Evolutionary conservation across 2,329 filamentous ascomycete species (phyloP).

Genomic region (Fusarium illudens): DNA sequence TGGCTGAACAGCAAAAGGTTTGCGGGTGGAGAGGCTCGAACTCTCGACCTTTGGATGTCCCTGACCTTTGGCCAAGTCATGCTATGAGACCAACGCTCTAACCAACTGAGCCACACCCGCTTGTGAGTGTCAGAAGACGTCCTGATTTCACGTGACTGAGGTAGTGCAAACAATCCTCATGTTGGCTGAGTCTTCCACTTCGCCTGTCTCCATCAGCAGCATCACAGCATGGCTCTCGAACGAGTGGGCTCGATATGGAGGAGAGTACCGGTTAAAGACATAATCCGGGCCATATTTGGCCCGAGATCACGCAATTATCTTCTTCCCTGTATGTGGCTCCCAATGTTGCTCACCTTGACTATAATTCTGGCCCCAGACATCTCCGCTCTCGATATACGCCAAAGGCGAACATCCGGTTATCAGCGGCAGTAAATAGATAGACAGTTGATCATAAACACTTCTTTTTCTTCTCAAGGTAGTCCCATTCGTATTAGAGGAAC

Average conservation of each 20-base stretch:
- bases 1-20: not conserved
- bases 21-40: slow-evolving; percentile 34
- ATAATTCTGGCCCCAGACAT: not conserved
- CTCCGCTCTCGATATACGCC: no score
- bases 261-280: not conserved
- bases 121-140: not conserved
- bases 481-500: not conserved
- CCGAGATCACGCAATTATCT: not conserved
- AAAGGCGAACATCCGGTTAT: no score
- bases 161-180: not conserved
- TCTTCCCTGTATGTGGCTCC: accelerated
- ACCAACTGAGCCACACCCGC: slow-evolving; percentile 26
- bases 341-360: not conserved
- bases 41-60: slow-evolving; percentile 35
- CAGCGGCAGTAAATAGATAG: not conserved
- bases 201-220: not conserved
- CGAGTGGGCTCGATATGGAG: not conserved
- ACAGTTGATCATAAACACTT: not conserved
- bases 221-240: not conserved
- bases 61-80: slow-evolving; percentile 16
- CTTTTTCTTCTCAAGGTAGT: not conserved
- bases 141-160: not conserved
- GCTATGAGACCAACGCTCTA: slow-evolving; percentile 30
- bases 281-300: not conserved
- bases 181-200: not conserved